Evolutionary conservation across 345 rosid species (phyloP).

Genomic region (Jatropha curcas): DNA sequence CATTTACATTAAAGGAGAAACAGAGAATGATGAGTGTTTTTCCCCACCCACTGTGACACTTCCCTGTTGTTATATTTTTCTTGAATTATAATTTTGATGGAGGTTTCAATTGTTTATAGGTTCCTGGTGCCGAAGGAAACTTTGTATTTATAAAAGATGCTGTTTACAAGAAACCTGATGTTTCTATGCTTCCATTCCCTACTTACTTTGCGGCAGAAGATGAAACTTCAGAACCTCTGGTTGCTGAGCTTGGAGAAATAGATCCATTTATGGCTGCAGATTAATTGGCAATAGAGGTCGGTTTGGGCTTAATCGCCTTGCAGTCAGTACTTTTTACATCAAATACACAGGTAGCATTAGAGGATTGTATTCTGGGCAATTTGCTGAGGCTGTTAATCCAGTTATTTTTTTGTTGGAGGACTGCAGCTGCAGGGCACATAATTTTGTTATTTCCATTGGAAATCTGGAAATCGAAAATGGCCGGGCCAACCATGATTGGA

Average conservation of each 20-base stretch:
- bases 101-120: conserved; percentile 44
- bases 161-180: conserved; percentile 72
- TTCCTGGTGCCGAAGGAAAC: conserved; percentile 90
- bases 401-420: conserved; percentile 1
- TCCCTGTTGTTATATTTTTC: not conserved
- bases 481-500: not conserved
- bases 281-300: conserved; percentile 7
- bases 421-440: conserved; percentile 21
- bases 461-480: not conserved
- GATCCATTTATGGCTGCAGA: conserved; percentile 78
- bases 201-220: conserved; percentile 67
- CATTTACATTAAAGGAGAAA: not conserved
- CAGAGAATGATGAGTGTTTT: not conserved
- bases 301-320: conserved; percentile 13
- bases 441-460: conserved; percentile 9
- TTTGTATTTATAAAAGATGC: conserved; percentile 89
- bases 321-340: not conserved
- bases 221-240: conserved; percentile 47
- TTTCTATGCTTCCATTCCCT: conserved; percentile 81
- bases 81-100: not conserved
- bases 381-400: conserved; percentile 5
- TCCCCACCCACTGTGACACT: not conserved
- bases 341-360: conserved; percentile 2
- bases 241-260: conserved; percentile 79
- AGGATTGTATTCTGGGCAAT: conserved; percentile 13